Percentiles rank a stretch among this genome's conserved stretches.
These are phyloP conservation scores for Cyclospora cayetanensis DNA, from an alignment of 169 alveolate species.

Conservation along the genomic window DNA sequence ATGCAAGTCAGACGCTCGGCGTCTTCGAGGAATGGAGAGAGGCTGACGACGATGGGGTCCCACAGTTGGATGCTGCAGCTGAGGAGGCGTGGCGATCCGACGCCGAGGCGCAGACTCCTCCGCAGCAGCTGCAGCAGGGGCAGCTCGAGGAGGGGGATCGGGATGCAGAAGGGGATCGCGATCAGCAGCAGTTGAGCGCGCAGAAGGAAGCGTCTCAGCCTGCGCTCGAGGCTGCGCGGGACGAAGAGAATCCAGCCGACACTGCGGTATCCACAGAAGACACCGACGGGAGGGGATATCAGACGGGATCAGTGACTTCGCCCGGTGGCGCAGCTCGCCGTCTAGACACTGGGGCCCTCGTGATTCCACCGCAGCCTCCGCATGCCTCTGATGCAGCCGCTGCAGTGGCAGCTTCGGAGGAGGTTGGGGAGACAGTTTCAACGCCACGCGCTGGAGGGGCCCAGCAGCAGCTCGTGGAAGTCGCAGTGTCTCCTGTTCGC, in stretches of 20 bases:
- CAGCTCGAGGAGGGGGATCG: constrained; percentile 21
- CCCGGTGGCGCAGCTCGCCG: no score
- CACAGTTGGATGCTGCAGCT: background rate
- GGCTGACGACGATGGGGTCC: background rate
- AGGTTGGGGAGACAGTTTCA: background rate
- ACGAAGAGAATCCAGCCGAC: background rate
- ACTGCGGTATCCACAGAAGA: background rate
- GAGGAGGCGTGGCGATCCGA: background rate
- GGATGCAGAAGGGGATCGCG: no score
- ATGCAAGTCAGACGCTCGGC: background rate
- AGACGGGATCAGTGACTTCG: background rate
- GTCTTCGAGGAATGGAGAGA: background rate
- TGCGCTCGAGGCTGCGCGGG: background rate
- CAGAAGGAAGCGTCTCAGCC: background rate
- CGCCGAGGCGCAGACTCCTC: background rate
- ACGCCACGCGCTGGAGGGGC: background rate
- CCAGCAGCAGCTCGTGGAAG: background rate
- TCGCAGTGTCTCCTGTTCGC: background rate
- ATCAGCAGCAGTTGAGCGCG: background rate
- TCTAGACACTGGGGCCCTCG: no score
- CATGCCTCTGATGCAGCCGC: background rate
- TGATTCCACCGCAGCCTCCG: background rate
- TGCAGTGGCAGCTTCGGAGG: background rate
- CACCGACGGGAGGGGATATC: background rate
- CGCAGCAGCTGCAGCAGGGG: constrained; percentile 15